Percentiles rank a stretch among this genome's conserved stretches.
Evolutionary conservation across 2,329 filamentous ascomycete species (phyloP).

Genomic region (Clonostachys solani): DNA sequence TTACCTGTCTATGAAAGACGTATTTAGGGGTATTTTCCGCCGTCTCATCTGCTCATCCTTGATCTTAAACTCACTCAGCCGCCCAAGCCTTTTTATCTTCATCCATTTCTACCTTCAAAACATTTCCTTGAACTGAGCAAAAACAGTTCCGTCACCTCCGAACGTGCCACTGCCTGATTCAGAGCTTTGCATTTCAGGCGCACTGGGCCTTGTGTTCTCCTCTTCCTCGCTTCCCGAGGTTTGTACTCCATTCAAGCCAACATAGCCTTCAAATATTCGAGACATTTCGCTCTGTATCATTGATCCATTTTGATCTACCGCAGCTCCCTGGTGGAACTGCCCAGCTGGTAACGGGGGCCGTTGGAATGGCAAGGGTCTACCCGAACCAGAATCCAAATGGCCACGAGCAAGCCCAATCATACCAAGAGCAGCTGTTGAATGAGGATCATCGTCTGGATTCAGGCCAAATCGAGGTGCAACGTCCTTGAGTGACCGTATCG

Average conservation of each 20-base stretch:
- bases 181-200: conserved; percentile 12
- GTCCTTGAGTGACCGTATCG: conserved; percentile 65
- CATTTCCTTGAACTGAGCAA: conserved; percentile 29
- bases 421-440: conserved; percentile 45
- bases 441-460: conserved; percentile 39
- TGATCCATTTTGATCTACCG: conserved; percentile 35
- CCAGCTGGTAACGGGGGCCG: conserved; percentile 17
- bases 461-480: conserved; percentile 67
- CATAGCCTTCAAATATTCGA: conserved; percentile 34
- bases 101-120: conserved; percentile 15
- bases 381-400: conserved; percentile 17
- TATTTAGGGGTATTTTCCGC: too few species aligned
- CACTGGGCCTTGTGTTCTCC: conserved; percentile 7
- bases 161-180: conserved; percentile 14
- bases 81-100: too few species aligned
- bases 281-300: conserved; percentile 51
- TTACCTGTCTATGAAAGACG: too few species aligned
- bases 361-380: conserved; percentile 16
- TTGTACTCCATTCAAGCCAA: conserved; percentile 26
- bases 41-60: too few species aligned
- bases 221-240: conserved; percentile 17
- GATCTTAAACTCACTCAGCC: too few species aligned
- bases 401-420: conserved; percentile 50
- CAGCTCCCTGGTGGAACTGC: conserved; percentile 5
- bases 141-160: conserved; percentile 23